A percentile compares a stretch with the other conserved stretches of the same genome.
Evolutionary conservation across 768 basidiomycete genomes (phyloP).

Genomic region (Suillus variegatus): DNA sequence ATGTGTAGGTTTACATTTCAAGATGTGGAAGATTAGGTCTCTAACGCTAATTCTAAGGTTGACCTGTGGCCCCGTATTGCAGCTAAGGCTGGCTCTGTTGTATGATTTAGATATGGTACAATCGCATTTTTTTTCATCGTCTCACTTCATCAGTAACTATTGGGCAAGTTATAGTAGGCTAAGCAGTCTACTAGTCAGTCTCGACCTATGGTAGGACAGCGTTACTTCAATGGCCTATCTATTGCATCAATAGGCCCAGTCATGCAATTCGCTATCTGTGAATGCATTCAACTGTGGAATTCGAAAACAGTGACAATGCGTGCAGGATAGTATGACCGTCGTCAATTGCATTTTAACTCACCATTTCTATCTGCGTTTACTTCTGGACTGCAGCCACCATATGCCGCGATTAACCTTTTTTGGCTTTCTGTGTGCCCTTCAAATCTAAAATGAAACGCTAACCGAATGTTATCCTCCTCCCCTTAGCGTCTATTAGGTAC

Average conservation of each 20-base stretch:
- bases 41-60: conserved; percentile 51
- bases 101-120: conserved; percentile 48
- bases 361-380: background rate
- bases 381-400: background rate
- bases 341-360: background rate
- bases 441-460: background rate
- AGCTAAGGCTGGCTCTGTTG: conserved; percentile 97
- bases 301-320: background rate
- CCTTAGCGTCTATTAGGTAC: background rate
- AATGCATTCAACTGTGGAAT: background rate
- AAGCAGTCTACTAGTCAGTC: background rate
- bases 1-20: conserved; percentile 68
- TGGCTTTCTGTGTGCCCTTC: background rate
- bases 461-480: background rate
- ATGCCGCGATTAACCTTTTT: background rate
- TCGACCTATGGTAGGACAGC: background rate
- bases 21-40: background rate
- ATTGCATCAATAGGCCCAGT: background rate
- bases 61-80: conserved; percentile 99
- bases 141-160: background rate
- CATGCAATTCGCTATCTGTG: background rate
- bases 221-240: background rate
- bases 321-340: background rate
- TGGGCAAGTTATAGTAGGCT: background rate
- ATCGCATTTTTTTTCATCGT: conserved; percentile 2